phyloP scores from a whole-genome alignment of 2,329 filamentous ascomycete species.

The Eurotiales sp. region DNA sequence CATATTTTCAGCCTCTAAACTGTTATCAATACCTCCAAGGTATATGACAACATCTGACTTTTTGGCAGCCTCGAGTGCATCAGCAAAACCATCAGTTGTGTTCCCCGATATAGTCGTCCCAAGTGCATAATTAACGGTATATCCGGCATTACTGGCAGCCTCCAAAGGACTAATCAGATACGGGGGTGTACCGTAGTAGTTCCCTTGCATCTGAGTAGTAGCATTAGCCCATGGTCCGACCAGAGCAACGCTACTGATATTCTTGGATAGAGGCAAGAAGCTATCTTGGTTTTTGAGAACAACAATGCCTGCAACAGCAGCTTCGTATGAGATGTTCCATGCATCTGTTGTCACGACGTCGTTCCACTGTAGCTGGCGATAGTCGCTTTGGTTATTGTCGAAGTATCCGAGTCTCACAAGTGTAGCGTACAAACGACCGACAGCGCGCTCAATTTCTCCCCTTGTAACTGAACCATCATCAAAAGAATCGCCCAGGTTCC shows the following conservation, averaged over 20 bases:
- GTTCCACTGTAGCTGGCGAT: slow-evolving; percentile 51
- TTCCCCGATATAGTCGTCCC: slow-evolving; percentile 32
- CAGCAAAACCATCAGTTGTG: slow-evolving; percentile 28
- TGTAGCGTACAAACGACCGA: slow-evolving; percentile 48
- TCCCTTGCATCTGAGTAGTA: slow-evolving; percentile 56
- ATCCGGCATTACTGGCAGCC: slow-evolving; percentile 47
- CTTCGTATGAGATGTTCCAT: slow-evolving; percentile 54
- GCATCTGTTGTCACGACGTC: slow-evolving; percentile 56
- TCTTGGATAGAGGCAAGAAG: slow-evolving; percentile 41
- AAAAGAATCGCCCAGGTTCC: slow-evolving; percentile 43
- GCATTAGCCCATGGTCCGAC: slow-evolving; percentile 59
- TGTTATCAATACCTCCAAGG: slow-evolving; percentile 41
- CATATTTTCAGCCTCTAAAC: slow-evolving; percentile 38
- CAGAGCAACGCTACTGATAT: slow-evolving; percentile 46
- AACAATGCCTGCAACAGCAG: slow-evolving; percentile 46
- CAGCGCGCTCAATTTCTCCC: slow-evolving; percentile 44
- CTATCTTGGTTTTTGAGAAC: slow-evolving; percentile 53
- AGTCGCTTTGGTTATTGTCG: slow-evolving; percentile 43
- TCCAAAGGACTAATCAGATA: slow-evolving; percentile 54
- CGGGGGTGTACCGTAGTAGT: slow-evolving; percentile 55
- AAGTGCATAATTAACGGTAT: slow-evolving; percentile 45
- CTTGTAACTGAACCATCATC: slow-evolving; percentile 43
- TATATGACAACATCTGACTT: slow-evolving; percentile 38
- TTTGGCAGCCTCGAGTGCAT: slow-evolving; percentile 31
- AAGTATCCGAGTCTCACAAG: slow-evolving; percentile 53